Conservation (phyloP, 176 grass and related monocot species). For the Ensete ventricosum region DNA sequence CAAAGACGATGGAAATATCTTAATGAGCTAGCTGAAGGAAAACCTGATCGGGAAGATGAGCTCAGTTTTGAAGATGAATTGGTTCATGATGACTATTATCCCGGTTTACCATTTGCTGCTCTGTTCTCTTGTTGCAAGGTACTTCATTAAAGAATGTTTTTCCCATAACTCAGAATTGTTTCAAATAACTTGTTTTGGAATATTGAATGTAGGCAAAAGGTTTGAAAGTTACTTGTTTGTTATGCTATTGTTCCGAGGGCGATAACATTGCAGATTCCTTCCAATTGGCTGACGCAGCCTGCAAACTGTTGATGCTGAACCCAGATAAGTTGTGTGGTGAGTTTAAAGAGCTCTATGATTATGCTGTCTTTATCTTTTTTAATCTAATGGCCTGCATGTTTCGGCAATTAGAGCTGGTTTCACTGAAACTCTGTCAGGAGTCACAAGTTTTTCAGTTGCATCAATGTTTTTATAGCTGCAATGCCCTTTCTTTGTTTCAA, state of each 20-base stretch:
- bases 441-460: too few species aligned
- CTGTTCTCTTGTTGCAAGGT: conserved; percentile 26
- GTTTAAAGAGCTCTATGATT: neutral
- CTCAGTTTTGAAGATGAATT: neutral
- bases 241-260: conserved; percentile 94
- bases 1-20: conserved; percentile 58
- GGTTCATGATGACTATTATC: conserved; percentile 18
- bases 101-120: conserved; percentile 20
- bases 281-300: conserved; percentile 57
- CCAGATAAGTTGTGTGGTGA: conserved; percentile 61
- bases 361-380: neutral
- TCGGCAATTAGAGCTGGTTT: too few species aligned
- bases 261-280: conserved; percentile 95
- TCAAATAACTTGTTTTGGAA: neutral
- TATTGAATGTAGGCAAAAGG: conserved; percentile 49
- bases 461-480: too few species aligned
- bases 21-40: conserved; percentile 34
- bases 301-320: conserved; percentile 50
- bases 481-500: too few species aligned
- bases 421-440: too few species aligned
- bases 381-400: neutral
- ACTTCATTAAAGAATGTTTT: neutral
- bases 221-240: conserved; percentile 70
- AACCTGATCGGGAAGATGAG: conserved; percentile 6
- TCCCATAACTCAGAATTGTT: neutral